Percentiles rank a stretch among this genome's conserved stretches.
Conservation (phyloP, 1,284 basidiomycete genomes). For the Apiotrichum montevideense region DNA sequence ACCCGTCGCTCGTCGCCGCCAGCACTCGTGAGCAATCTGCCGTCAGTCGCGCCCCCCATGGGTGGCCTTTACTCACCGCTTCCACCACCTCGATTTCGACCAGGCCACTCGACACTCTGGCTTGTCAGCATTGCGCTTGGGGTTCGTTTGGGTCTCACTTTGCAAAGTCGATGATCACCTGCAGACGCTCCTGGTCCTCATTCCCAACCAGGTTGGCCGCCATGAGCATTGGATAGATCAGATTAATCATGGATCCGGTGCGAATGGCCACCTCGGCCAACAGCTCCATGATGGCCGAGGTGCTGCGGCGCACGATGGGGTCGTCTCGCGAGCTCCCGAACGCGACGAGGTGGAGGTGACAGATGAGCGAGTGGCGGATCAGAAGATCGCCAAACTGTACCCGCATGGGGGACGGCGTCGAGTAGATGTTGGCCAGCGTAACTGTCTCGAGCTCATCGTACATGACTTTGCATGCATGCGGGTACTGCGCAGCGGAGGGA, state of each 20-base stretch:
- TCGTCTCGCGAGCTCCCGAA: conserved; percentile 5
- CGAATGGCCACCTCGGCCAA: conserved; percentile 12
- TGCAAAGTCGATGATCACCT: conserved; percentile 13
- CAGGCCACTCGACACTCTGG: conserved; percentile 5
- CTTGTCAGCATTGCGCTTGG: not conserved
- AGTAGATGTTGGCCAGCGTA: conserved; percentile 11
- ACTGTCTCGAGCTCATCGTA: conserved; percentile 13
- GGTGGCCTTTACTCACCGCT: conserved; percentile 1
- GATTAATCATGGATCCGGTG: conserved; percentile 14
- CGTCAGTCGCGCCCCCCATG: not conserved
- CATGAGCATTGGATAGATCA: conserved; percentile 13
- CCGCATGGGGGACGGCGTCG: conserved; percentile 10
- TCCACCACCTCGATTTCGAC: conserved; percentile 9
- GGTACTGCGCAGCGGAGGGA: not conserved
- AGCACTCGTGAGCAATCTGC: conserved; percentile 15
- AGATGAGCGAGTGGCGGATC: conserved; percentile 10
- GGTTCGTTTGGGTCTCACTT: conserved; percentile 2
- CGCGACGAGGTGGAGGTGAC: conserved; percentile 8
- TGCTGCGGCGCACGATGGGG: conserved; percentile 6
- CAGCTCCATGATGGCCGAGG: conserved; percentile 10
- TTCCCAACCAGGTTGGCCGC: conserved; percentile 1
- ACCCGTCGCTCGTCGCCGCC: conserved; percentile 6
- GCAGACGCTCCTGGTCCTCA: conserved; percentile 8
- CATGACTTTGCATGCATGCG: conserved; percentile 6
- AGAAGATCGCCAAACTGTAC: conserved; percentile 17